Base-by-base conservation (phyloP, 2,329 filamentous ascomycete genomes). In the Microsporum audouinii region DNA sequence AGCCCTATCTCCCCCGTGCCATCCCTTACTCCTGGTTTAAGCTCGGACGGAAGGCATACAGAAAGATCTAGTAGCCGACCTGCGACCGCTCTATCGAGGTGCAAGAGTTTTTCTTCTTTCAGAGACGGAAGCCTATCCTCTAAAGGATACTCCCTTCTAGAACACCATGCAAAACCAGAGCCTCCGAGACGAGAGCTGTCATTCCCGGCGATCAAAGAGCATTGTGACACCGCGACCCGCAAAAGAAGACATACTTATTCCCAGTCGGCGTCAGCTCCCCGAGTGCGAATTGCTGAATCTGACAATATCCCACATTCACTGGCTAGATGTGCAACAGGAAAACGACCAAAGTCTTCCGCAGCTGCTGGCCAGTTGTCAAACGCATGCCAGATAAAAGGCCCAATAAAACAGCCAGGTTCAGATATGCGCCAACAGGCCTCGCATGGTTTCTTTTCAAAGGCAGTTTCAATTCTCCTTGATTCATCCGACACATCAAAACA, bases 171-270 rank as follows among this genome's bases (percentile, higher is more conserved):
- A 51, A 64, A 61, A 33, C 67, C 70, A 7, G 70, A 72, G 36
- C 57, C 53, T 1, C 60, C 61, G 2, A 45, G 55, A 27, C 59
- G 64, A 27, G 63, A 65, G 59, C 27, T 66, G 14, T 65, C 63
- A 4, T 64, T 65, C 43, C 64, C 65, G 7, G 65, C 64, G n/a
- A 49, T 66, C 36, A 66, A 65, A 53, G 60, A 60, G 3, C 34
- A 47, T 14, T 12, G 29, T 10, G 38, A 60, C 66, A 7, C 39
- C 1, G n/a, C 4, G 2, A 31, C 29, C 17, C 71, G 68, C 17
- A 63, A 61, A 60, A 70, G 74, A 63, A 69, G 74, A 59, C 74
- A 76, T 65, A 76, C 74, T 12, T 74, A 76, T 59, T 74, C 73
- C 31, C 72, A 73, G 17, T 67, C 69, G n/a, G 71, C 73, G 2